phyloP scores from a whole-genome alignment of 345 rosid species.

The Ceriops tagal region DNA sequence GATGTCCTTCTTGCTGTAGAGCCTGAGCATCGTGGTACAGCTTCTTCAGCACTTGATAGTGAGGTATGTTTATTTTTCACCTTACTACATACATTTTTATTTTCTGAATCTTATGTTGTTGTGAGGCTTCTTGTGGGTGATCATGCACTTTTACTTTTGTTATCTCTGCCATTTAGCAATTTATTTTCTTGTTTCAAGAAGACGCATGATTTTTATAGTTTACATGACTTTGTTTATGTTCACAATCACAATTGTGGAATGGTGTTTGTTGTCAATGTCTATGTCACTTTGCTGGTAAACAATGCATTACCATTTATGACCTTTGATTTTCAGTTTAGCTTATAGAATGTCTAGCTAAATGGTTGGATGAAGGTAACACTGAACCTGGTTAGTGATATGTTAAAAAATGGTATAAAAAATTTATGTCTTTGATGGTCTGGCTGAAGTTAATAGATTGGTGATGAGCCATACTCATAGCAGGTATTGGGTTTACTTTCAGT shows the following conservation, averaged over 20 bases:
- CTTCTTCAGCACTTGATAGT: conserved; percentile 44
- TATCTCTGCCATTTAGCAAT: no score
- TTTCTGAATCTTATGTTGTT: neutral
- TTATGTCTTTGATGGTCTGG: no score
- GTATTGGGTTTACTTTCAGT: conserved; percentile 1
- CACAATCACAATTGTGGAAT: no score
- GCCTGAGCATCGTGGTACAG: conserved; percentile 55
- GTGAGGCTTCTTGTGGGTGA: neutral
- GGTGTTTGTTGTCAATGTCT: neutral
- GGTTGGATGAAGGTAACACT: neutral
- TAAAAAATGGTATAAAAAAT: no score
- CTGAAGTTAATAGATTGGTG: no score
- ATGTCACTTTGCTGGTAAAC: neutral
- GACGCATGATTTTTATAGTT: no score
- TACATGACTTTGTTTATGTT: no score
- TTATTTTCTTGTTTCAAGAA: no score
- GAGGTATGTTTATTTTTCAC: conserved; percentile 36
- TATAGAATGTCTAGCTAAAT: neutral
- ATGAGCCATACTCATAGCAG: neutral
- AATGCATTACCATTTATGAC: neutral
- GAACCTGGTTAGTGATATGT: no score
- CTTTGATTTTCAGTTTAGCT: neutral
- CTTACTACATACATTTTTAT: neutral
- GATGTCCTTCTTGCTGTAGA: conserved; percentile 55
- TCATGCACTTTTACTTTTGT: no score